Conservation (phyloP, 495 filamentous ascomycete species). For the Copromyces sp. region DNA sequence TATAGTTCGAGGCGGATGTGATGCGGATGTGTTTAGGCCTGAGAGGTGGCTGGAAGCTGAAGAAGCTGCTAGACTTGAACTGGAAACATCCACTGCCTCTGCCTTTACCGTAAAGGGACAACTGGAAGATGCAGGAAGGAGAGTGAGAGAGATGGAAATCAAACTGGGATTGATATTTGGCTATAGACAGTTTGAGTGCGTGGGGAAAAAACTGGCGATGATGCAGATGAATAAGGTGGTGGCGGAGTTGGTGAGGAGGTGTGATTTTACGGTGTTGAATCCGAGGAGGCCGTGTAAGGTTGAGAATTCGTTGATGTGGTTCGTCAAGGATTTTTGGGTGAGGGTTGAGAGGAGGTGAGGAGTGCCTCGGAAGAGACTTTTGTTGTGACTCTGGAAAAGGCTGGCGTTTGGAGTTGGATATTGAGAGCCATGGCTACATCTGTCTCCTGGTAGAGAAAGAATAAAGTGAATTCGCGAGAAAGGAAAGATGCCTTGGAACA, state of each 20-base stretch:
- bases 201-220: conserved; percentile 27
- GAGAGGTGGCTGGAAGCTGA: conserved; percentile 35
- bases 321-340: conserved; percentile 14
- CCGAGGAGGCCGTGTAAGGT: conserved; percentile 21
- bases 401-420: not conserved
- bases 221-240: conserved; percentile 43
- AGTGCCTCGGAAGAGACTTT: no score
- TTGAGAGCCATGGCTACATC: not conserved
- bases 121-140: conserved; percentile 2
- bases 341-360: conserved; percentile 10
- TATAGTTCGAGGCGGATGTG: not conserved
- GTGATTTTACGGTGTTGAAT: conserved; percentile 8
- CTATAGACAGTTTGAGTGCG: conserved; percentile 27
- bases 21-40: conserved; percentile 22
- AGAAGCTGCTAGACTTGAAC: not conserved
- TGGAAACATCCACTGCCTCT: not conserved
- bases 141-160: conserved; percentile 26
- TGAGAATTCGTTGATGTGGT: conserved; percentile 9
- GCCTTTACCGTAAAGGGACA: not conserved
- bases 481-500: no score
- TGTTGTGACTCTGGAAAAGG: not conserved
- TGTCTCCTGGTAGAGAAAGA: not conserved
- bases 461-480: no score
- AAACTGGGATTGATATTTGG: conserved; percentile 26
- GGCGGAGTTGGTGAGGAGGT: conserved; percentile 10